These are phyloP conservation scores for Sporothrix mexicana DNA, from an alignment of 2,329 filamentous ascomycete species.

Conservation along the genomic window DNA sequence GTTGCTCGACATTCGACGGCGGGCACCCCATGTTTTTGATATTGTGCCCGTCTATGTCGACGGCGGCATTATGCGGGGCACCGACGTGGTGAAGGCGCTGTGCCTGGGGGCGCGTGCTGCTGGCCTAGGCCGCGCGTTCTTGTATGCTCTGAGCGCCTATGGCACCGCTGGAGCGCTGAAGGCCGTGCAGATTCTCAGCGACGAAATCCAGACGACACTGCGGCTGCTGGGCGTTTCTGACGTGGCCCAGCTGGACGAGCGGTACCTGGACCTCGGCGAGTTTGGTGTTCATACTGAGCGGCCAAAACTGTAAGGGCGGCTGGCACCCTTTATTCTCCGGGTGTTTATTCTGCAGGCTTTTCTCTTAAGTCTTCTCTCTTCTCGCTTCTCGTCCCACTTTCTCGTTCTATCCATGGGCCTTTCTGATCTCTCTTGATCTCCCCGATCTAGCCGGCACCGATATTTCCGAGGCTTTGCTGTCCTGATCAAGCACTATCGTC, in stretches of 20 bases:
- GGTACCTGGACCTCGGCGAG: conserved; percentile 25
- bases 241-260: conserved; percentile 26
- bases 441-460: neutral
- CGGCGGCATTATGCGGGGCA: conserved; percentile 53
- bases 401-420: neutral
- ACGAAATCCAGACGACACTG: conserved; percentile 35
- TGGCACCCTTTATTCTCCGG: neutral
- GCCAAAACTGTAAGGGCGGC: conserved; percentile 15
- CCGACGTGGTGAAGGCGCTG: conserved; percentile 56
- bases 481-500: neutral
- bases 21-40: conserved; percentile 51
- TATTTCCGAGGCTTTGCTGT: neutral
- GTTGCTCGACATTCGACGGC: conserved; percentile 53
- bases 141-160: conserved; percentile 57
- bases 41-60: conserved; percentile 55
- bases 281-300: neutral
- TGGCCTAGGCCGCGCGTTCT: conserved; percentile 57
- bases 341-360: neutral
- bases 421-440: neutral
- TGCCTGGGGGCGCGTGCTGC: conserved; percentile 54
- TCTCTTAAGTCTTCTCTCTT: too few relatives aligned
- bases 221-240: conserved; percentile 31
- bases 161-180: conserved; percentile 49
- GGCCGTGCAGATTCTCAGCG: conserved; percentile 40
- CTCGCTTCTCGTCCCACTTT: neutral